Evolutionary conservation across 805 yeast species (phyloP).

Genomic region (Metschnikowia orientalis): DNA sequence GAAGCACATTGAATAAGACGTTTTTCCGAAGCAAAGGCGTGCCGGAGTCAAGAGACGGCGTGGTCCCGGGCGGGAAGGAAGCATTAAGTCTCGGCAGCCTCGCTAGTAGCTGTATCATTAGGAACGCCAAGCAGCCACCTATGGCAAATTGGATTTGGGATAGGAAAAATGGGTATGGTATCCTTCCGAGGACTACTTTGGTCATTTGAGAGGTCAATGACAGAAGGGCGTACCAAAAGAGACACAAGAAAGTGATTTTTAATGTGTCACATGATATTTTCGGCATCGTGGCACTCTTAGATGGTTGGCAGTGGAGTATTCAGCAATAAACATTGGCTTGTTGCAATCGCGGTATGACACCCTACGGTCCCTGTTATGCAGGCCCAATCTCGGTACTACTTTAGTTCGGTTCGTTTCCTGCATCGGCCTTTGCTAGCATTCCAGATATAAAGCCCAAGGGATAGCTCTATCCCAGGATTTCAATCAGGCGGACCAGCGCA

Average conservation of each 20-base stretch:
- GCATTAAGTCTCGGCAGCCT: constrained; percentile 16
- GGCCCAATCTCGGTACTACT: too few species aligned
- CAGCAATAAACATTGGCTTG: too few species aligned
- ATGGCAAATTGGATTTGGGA: constrained; percentile 61
- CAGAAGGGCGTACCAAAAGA: constrained; percentile 59
- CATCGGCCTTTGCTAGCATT: too few species aligned
- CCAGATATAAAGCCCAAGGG: too few species aligned
- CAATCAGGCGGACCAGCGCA: too few species aligned
- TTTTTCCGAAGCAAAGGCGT: constrained; percentile 22
- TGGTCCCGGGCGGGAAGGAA: constrained; percentile 51
- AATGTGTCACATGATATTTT: too few species aligned
- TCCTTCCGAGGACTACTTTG: constrained; percentile 48
- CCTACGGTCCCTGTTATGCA: too few species aligned
- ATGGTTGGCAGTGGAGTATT: too few species aligned
- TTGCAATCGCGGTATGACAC: too few species aligned
- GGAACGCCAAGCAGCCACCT: constrained; percentile 41
- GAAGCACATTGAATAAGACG: constrained; percentile 47
- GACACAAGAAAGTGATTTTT: constrained; percentile 41
- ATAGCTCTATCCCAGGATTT: too few species aligned
- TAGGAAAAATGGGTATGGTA: constrained; percentile 58
- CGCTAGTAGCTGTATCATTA: constrained; percentile 34
- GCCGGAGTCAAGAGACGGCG: constrained; percentile 36
- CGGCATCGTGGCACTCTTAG: too few species aligned
- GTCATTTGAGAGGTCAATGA: constrained; percentile 64
- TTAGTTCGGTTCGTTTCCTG: too few species aligned